A percentile compares a stretch with the other conserved stretches of the same genome.
phyloP scores from a whole-genome alignment of 345 rosid genomes.

The Eucalyptus melliodora region DNA sequence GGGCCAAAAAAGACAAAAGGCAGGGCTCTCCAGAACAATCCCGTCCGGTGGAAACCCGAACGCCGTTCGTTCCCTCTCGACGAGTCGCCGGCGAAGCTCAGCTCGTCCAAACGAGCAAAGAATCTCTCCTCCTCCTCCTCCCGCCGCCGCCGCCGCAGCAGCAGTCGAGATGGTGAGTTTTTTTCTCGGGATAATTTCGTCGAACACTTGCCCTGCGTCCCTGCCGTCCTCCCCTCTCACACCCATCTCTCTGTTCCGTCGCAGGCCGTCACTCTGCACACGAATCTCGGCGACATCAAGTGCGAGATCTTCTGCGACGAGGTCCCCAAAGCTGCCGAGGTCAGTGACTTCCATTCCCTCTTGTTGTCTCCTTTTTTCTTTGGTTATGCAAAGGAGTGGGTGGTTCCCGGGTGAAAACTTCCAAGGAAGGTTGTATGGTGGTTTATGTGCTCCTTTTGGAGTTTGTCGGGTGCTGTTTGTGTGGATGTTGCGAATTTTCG shows the following conservation, averaged over 20 bases:
- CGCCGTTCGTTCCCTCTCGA: neutral
- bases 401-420: neutral
- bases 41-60: neutral
- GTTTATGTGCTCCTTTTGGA: neutral
- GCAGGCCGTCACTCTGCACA: constrained; percentile 96
- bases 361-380: neutral
- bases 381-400: neutral
- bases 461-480: neutral
- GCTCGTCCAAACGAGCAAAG: neutral
- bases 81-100: neutral
- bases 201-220: neutral
- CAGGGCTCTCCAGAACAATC: neutral
- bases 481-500: neutral
- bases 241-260: neutral
- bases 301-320: constrained; percentile 97
- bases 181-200: neutral
- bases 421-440: neutral
- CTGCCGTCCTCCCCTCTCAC: neutral
- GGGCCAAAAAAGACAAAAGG: neutral
- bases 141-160: neutral
- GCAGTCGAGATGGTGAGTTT: constrained; percentile 11
- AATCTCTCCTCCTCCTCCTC: neutral
- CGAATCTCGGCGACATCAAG: constrained; percentile 95
- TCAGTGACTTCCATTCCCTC: neutral
- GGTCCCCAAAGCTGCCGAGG: constrained; percentile 92